phyloP scores from a whole-genome alignment of 192 early-diverging fungal genomes.

The Paraglomus brasilianum region DNA sequence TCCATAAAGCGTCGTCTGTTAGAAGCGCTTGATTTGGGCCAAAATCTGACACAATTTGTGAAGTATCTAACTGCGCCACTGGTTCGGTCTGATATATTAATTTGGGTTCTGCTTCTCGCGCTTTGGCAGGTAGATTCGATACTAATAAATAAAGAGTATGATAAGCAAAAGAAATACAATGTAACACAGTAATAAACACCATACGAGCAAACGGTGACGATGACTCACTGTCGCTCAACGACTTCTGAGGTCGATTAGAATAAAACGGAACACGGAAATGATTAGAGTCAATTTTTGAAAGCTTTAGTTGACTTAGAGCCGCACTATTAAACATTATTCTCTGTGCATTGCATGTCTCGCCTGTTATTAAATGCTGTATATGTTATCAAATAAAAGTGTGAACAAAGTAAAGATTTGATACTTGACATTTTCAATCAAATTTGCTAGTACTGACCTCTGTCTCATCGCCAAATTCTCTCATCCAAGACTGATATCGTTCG shows the following conservation, averaged over 20 bases:
- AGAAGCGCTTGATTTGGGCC: neutral
- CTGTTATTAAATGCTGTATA: conserved; percentile 70
- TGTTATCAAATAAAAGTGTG: neutral
- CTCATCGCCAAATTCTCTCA: conserved; percentile 62
- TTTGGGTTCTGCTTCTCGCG: conserved; percentile 41
- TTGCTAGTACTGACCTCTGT: conserved; percentile 48
- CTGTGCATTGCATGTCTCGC: conserved; percentile 62
- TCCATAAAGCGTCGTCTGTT: conserved; percentile 16
- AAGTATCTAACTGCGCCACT: conserved; percentile 49
- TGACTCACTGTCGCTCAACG: conserved; percentile 11
- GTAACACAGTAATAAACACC: too few species aligned
- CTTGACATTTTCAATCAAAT: too few species aligned
- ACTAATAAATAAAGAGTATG: conserved; percentile 1
- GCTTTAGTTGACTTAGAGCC: conserved; percentile 59
- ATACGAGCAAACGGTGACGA: too few species aligned
- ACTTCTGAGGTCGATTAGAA: conserved; percentile 42
- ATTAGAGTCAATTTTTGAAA: conserved; percentile 61
- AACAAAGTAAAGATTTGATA: too few species aligned
- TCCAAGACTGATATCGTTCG: conserved; percentile 70
- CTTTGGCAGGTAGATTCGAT: neutral
- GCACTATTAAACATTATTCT: conserved; percentile 65
- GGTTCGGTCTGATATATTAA: conserved; percentile 64
- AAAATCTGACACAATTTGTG: conserved; percentile 21
- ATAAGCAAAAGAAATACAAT: neutral
- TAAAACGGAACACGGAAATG: conserved; percentile 76